These are phyloP conservation scores for Ophiognomonia clavigignenti-juglandacearum DNA, from an alignment of 2,329 filamentous ascomycete species.

Conservation along the genomic window DNA sequence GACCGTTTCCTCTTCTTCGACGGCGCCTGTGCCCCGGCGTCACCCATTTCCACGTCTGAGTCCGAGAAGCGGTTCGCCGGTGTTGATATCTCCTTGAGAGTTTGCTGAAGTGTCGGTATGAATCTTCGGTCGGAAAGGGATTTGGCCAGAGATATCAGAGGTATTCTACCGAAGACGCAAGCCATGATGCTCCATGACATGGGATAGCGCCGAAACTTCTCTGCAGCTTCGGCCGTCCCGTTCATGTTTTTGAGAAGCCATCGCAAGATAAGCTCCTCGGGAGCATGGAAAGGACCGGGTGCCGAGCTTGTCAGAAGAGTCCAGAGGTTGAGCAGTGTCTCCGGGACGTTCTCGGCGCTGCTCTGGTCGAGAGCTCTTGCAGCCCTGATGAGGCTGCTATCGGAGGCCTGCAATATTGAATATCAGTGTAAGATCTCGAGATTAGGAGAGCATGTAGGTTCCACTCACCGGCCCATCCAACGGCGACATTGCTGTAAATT, in stretches of 20 bases:
- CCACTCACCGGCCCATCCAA: not conserved
- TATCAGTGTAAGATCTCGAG: not conserved
- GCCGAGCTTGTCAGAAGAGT: constrained; percentile 37
- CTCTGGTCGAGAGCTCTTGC: constrained; percentile 52
- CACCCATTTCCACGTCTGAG: constrained; percentile 22
- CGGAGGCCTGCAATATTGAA: constrained; percentile 10
- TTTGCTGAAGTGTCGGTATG: constrained; percentile 58
- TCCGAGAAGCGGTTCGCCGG: constrained; percentile 20
- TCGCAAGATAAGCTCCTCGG: constrained; percentile 54
- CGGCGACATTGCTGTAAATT: constrained; percentile 8
- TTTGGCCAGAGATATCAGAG: constrained; percentile 63
- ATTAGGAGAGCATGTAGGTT: too few relatives aligned
- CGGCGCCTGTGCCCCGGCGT: constrained; percentile 20
- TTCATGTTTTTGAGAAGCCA: constrained; percentile 62
- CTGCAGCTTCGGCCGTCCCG: constrained; percentile 38
- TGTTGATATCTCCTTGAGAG: constrained; percentile 53
- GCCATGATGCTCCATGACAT: constrained; percentile 58
- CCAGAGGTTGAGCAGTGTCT: constrained; percentile 48
- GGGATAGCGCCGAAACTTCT: constrained; percentile 50
- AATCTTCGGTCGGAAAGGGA: constrained; percentile 69
- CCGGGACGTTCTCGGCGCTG: constrained; percentile 35
- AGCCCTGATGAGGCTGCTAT: constrained; percentile 41
- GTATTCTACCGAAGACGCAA: constrained; percentile 59
- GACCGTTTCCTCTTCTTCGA: constrained; percentile 44
- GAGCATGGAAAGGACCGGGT: constrained; percentile 41